These are phyloP conservation scores for Auricularia sp. DNA, from an alignment of 768 basidiomycete genomes.

Conservation along the genomic window DNA sequence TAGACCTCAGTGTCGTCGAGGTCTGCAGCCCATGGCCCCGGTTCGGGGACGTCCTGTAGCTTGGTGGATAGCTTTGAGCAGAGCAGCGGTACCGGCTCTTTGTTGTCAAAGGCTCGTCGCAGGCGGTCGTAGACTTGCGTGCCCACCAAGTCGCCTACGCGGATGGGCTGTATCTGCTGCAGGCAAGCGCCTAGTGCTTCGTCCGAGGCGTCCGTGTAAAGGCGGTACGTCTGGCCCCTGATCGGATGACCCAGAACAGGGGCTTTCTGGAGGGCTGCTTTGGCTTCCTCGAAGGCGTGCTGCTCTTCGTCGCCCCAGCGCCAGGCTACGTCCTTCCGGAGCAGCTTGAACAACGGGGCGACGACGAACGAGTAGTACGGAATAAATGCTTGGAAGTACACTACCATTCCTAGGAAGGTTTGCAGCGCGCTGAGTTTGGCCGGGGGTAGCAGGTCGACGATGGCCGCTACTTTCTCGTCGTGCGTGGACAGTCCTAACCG, in stretches of 20 bases:
- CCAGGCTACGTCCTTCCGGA: too few species aligned
- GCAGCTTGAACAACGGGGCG: conserved; percentile 21
- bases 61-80: too few species aligned
- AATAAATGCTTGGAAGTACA: conserved; percentile 20
- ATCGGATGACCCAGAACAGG: conserved; percentile 26
- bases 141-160: too few species aligned
- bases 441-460: conserved; percentile 19
- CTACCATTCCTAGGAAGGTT: conserved; percentile 28
- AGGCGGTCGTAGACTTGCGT: too few species aligned
- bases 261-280: conserved; percentile 20
- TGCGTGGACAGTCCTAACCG: conserved; percentile 28
- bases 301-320: conserved; percentile 12
- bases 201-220: too few species aligned
- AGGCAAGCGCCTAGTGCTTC: too few species aligned
- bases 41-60: too few species aligned
- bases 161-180: too few species aligned
- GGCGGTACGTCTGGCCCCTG: neutral
- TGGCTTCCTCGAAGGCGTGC: conserved; percentile 20
- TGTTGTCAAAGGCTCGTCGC: too few species aligned
- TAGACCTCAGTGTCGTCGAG: too few species aligned
- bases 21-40: too few species aligned
- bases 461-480: conserved; percentile 27
- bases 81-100: too few species aligned
- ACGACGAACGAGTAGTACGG: conserved; percentile 24
- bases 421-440: conserved; percentile 20